A percentile compares a stretch with the other conserved stretches of the same genome.
These are phyloP conservation scores for Wickerhamiella nectarea DNA, from an alignment of 805 yeast genomes.

Conservation along the genomic window DNA sequence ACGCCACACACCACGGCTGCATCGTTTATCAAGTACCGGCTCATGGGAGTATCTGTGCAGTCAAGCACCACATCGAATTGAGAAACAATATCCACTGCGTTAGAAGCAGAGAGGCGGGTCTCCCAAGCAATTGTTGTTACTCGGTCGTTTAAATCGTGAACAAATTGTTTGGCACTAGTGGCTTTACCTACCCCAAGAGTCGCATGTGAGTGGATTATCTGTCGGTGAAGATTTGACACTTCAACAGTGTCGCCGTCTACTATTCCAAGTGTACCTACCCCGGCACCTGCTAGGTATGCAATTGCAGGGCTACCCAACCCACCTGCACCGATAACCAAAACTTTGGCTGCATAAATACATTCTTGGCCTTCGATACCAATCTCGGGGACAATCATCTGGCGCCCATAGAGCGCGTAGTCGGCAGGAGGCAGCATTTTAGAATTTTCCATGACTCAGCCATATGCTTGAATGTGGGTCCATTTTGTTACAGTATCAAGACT, in stretches of 20 bases:
- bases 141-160: slow-evolving; percentile 50
- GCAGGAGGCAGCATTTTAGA: background rate
- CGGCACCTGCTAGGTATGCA: slow-evolving; percentile 73
- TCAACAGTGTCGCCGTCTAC: slow-evolving; percentile 83
- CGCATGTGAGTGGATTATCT: slow-evolving; percentile 59
- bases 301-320: slow-evolving; percentile 92
- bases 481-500: background rate
- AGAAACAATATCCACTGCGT: slow-evolving; percentile 50
- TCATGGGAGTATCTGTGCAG: slow-evolving; percentile 87
- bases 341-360: slow-evolving; percentile 40
- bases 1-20: slow-evolving; percentile 53
- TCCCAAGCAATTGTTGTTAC: slow-evolving; percentile 40
- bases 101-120: slow-evolving; percentile 27
- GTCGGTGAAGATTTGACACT: slow-evolving; percentile 75
- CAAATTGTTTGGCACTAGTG: slow-evolving; percentile 54
- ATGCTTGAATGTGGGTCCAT: background rate
- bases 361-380: slow-evolving; percentile 47
- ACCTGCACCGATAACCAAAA: slow-evolving; percentile 88
- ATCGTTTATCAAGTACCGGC: slow-evolving; percentile 79
- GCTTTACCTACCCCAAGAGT: slow-evolving; percentile 60
- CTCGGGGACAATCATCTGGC: slow-evolving; percentile 88
- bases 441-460: slow-evolving; percentile 18
- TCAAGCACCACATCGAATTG: slow-evolving; percentile 69
- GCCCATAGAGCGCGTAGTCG: slow-evolving; percentile 75
- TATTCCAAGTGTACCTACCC: slow-evolving; percentile 68